A percentile compares a stretch with the other conserved stretches of the same genome.
Conservation (phyloP, 73 alveolate species). For the Vitrella brassicaformis region DNA sequence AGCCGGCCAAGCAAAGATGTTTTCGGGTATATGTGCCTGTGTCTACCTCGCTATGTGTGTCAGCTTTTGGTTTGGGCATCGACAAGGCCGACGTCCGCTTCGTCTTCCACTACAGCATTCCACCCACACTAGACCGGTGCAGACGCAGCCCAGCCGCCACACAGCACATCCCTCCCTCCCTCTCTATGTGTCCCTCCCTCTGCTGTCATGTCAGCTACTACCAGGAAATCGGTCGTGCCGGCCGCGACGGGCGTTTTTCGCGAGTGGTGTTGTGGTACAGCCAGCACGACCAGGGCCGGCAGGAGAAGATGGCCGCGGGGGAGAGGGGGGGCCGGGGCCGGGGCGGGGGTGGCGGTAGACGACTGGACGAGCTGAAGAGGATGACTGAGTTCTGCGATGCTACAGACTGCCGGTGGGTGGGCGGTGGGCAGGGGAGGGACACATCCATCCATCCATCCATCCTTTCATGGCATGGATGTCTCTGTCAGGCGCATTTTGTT, state of each 20-base stretch:
- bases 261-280: constrained; percentile 48
- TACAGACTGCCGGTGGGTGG: too few species aligned
- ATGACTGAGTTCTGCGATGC: too few species aligned
- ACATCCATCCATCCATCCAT: background rate
- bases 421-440: too few species aligned
- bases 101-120: constrained; percentile 84
- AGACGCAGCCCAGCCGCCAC: background rate
- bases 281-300: background rate
- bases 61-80: constrained; percentile 96
- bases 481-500: background rate
- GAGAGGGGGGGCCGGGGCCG: background rate
- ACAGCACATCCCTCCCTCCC: background rate
- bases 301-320: background rate
- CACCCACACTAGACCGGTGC: constrained; percentile 74
- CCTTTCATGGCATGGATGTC: background rate
- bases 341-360: background rate
- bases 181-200: background rate
- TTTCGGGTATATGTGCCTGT: background rate
- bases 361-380: background rate
- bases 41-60: background rate
- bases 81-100: constrained; percentile 91
- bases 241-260: constrained; percentile 77
- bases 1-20: background rate
- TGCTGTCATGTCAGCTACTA: constrained; percentile 37
- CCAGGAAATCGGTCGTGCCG: constrained; percentile 95